phyloP scores from a whole-genome alignment of 768 basidiomycete species.

The Rossbeevera mucosa region DNA sequence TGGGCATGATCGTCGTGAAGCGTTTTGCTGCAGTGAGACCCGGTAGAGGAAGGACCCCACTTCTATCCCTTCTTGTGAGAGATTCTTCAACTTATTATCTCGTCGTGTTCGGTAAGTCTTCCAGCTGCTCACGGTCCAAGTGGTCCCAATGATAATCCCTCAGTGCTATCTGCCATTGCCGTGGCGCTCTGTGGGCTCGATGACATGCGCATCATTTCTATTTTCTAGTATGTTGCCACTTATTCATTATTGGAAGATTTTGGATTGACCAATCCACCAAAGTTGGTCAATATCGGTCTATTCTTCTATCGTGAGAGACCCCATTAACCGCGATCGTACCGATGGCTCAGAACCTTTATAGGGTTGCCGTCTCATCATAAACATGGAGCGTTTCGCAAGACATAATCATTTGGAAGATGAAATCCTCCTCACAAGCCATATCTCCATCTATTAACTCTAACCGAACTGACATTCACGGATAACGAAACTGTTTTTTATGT shows the following conservation, averaged over 20 bases:
- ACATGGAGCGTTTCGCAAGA: conserved; percentile 19
- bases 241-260: neutral
- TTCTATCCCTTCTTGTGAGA: conserved; percentile 38
- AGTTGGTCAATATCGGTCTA: conserved; percentile 16
- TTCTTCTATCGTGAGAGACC: conserved; percentile 16
- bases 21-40: conserved; percentile 31
- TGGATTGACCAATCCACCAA: conserved; percentile 2
- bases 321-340: neutral
- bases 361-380: conserved; percentile 24
- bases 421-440: conserved; percentile 8
- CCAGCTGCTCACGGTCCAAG: neutral
- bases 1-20: conserved; percentile 37
- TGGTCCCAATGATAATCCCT: neutral
- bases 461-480: neutral
- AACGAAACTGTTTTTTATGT: neutral
- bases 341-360: neutral
- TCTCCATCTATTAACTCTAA: neutral
- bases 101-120: conserved; percentile 34
- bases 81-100: conserved; percentile 45
- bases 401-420: neutral
- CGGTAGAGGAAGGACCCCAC: conserved; percentile 39
- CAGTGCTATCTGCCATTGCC: conserved; percentile 5
- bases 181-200: conserved; percentile 1
- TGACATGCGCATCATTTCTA: neutral
- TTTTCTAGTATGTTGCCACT: conserved; percentile 3